These are phyloP conservation scores for Meyerozyma sp. DNA, from an alignment of 1,139 yeast species.

Conservation along the genomic window DNA sequence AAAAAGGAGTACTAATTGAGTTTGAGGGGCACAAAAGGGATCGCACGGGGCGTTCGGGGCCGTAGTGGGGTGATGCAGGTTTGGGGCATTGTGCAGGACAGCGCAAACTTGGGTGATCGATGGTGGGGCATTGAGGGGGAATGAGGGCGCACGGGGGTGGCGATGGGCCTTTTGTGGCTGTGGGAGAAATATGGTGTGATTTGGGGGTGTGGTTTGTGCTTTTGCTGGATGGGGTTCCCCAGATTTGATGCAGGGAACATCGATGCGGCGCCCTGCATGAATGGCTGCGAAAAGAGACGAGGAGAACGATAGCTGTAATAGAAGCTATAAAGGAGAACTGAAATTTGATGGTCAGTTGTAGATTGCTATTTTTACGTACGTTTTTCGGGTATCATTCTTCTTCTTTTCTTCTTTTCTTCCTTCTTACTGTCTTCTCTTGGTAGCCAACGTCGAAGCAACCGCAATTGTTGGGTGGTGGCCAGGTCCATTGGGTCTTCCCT, in stretches of 20 bases:
- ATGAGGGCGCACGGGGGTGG: not conserved
- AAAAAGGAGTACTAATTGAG: not conserved
- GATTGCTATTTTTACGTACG: too few species aligned
- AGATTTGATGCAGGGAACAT: not conserved
- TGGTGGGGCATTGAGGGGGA: not conserved
- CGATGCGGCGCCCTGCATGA: not conserved
- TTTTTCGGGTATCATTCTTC: not conserved
- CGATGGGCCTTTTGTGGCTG: not conserved
- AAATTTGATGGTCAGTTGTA: too few species aligned
- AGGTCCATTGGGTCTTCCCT: not conserved
- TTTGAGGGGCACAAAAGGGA: not conserved
- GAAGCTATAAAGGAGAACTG: too few species aligned
- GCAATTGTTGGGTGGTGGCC: not conserved
- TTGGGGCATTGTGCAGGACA: not conserved
- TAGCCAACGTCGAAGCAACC: not conserved
- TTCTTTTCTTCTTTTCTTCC: too few species aligned
- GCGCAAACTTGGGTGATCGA: not conserved
- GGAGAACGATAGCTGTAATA: too few species aligned
- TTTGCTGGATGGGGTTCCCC: not conserved
- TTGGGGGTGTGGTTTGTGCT: not conserved
- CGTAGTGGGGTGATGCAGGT: conserved; percentile 1
- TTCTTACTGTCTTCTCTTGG: not conserved
- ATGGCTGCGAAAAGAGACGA: not conserved
- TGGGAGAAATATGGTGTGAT: not conserved
- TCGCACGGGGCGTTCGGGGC: not conserved